Base-by-base conservation (phyloP, 768 basidiomycete species). In the Lanmaoa rubissima region DNA sequence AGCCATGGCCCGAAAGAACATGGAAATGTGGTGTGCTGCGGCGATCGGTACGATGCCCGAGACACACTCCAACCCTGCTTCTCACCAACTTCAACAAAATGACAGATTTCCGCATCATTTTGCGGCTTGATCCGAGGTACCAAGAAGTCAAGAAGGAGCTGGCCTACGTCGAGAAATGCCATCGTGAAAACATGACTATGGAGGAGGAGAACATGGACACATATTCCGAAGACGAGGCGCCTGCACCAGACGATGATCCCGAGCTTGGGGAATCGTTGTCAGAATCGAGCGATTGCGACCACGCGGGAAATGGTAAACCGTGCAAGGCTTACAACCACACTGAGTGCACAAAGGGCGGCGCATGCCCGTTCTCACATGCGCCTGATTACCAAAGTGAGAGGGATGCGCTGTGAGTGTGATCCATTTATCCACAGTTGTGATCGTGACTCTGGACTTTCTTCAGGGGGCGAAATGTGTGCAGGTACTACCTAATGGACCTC, bases 271-370 rank as follows among this genome's bases (percentile, higher is more conserved):
- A 72, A 8, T 74, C 75, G 3, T 69, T 75, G 8, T 81, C 79
- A 0, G 82, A 83, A 63, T 79, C 79, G 4, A 80, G 79, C 55
- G 82, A 84, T 56, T 81, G 73, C 55, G 67, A 71, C 46, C 82
- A 82, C 58, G 64, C 65, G 2, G 82, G 82, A 4, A 83, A 81
- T 54, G 76, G 76, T 7, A 73, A 75, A 2, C 77, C 81, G 0
- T 84, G 82, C 63, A 73, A 78, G 38, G 80, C 78, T 61, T 81
- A 84, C 65, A 84, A 84, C 55, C 80, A 79, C 59, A 71, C 75
- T 31, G 80, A 78, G 1, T 83, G 82, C 61, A 62, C 58, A 5
- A 69, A 72, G 9, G 79, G 81, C 1, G 44, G 32, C 6, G 49
- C 58, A 6, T 84, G 83, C 58, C 52, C 51, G 5, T 82, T 72